These are phyloP conservation scores for Apiospora sp. DNA, from an alignment of 2,329 filamentous ascomycete genomes.

Conservation along the genomic window DNA sequence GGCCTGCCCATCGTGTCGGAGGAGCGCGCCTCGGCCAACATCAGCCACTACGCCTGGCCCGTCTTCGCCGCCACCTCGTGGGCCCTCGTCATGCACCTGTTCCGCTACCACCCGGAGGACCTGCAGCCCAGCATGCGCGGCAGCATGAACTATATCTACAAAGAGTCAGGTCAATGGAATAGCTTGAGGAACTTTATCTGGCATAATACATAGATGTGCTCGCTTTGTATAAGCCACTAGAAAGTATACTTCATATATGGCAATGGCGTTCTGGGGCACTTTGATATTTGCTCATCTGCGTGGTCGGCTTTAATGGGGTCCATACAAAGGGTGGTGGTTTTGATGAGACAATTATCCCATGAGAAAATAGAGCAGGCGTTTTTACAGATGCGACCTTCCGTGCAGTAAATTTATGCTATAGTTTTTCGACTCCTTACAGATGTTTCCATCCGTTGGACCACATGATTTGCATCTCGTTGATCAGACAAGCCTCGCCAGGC, in stretches of 20 bases:
- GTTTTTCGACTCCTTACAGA: constrained; percentile 46
- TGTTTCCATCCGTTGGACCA: constrained; percentile 67
- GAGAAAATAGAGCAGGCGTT: background rate
- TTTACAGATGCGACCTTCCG: background rate
- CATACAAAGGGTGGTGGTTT: background rate
- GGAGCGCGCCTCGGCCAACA: constrained; percentile 53
- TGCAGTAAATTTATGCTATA: constrained; percentile 23
- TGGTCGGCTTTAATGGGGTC: background rate
- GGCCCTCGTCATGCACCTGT: constrained; percentile 95
- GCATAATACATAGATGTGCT: constrained; percentile 65
- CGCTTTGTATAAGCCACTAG: background rate
- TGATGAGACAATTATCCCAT: background rate
- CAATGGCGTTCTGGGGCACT: constrained; percentile 13
- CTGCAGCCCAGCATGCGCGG: constrained; percentile 90
- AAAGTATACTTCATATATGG: background rate
- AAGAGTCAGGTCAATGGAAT: constrained; percentile 89
- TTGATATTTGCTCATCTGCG: background rate
- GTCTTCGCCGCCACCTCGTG: constrained; percentile 90
- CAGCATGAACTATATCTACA: constrained; percentile 98
- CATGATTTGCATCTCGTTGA: constrained; percentile 68
- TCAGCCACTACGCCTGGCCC: constrained; percentile 84
- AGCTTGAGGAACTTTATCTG: constrained; percentile 83
- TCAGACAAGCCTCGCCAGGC: constrained; percentile 58
- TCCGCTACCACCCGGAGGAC: constrained; percentile 88
- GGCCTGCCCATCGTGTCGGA: constrained; percentile 60